These are phyloP conservation scores for Sonneratia alba DNA, from an alignment of 345 rosid species.

Conservation along the genomic window DNA sequence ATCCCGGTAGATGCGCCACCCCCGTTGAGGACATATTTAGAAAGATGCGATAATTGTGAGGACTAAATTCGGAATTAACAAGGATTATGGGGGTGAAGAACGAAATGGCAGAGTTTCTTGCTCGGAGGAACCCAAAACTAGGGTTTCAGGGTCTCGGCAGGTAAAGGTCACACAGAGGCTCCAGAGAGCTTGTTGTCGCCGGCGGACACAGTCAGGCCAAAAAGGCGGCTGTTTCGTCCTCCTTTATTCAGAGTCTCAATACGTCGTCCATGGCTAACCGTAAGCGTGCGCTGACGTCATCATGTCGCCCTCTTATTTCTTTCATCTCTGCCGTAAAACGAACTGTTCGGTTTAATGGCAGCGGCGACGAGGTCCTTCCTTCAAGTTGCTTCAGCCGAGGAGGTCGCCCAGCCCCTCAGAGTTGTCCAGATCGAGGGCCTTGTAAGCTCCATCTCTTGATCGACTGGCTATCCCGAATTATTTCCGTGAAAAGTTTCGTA, in stretches of 20 bases:
- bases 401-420: constrained; percentile 77
- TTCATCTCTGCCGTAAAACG: not conserved
- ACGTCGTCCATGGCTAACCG: not conserved
- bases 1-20: too few relatives aligned
- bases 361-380: constrained; percentile 67
- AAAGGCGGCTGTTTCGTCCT: not conserved
- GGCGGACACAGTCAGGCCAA: not conserved
- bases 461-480: not conserved
- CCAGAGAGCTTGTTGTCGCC: not conserved
- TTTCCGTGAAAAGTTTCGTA: not conserved
- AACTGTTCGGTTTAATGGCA: constrained; percentile 1
- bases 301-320: not conserved
- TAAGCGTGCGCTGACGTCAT: not conserved
- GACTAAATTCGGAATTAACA: too few relatives aligned
- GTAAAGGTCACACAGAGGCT: not conserved
- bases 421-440: constrained; percentile 97
- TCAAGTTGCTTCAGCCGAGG: constrained; percentile 79
- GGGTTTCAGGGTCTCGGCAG: too few relatives aligned
- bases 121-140: too few relatives aligned
- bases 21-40: too few relatives aligned
- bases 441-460: constrained; percentile 26
- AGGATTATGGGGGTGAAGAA: too few relatives aligned
- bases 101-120: too few relatives aligned
- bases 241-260: not conserved
- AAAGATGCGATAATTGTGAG: too few relatives aligned